Evolutionary conservation across 2,329 filamentous ascomycete species (phyloP), one percentile per base, ranked within the genome.

Genomic region (Exophiala sideris): DNA sequence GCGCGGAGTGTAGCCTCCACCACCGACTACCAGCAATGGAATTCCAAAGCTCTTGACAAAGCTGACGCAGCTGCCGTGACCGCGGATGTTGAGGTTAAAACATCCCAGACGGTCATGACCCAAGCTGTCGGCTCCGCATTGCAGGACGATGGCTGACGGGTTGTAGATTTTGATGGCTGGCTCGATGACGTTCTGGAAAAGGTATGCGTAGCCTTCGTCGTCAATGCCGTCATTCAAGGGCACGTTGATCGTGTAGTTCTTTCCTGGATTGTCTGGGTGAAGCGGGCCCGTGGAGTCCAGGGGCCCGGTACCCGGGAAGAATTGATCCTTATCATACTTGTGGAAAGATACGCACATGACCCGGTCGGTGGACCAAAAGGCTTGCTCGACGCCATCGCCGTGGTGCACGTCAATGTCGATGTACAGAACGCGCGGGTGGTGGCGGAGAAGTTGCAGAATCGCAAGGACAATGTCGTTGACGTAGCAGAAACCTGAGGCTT

Each of bases 381-480:
- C 90, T 71, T 95, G 88, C 69, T 95, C 90, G 14, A 95, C 90
- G 47, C 90, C 90, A 68, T 95, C 90, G 58, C 90, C 90, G 62
- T 95, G 90, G 68, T 95, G 90, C 1, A 95, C 89, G 68, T 95
- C 90, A 62, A 95, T 95, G 68, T 95, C 90, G 70, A 97, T 91
- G 71, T 97, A 96, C 54, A 97, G 79, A 6, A 97, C 91, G 45
- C 91, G 87, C 12, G 90, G 85, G 64, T 91, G 84, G 66, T 86
- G 82, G 29, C 88, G 86, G 12, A 97, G 78, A 8, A 99, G 81
- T 69, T 96, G 88, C 35, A 97, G 80, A 64, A 96, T 94, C 34
- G 88, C 90, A 44, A 99, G 81, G 54, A 97, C 94, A 65, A 97
- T 97, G 71, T 99, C 94, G 71, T 99, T 99, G 74, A 97, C 91